Base-by-base conservation (phyloP, 345 rosid species). In the Aquilaria yunnanensis region DNA sequence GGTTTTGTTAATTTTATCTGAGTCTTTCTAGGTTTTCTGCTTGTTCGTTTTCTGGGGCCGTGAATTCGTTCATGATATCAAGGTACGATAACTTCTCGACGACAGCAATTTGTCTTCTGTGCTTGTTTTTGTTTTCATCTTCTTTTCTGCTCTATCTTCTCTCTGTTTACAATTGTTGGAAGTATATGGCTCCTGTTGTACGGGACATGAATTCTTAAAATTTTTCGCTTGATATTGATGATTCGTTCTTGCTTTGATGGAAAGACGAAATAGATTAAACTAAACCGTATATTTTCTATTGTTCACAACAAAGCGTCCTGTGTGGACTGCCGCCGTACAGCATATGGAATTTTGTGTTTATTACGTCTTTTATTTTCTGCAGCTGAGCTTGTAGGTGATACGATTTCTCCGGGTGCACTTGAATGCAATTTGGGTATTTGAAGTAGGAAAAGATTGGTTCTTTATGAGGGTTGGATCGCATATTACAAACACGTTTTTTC, bases 31-130 rank as follows among this genome's bases (percentile, higher is more conserved):
- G 69, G 65, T 61, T 66, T 67, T 56, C 50, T 52, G 10, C 5
- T 23, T 52, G 31, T 55, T 65, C 59, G 47, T n/a, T 47, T 51
- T 16, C 48, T 23, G 51, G 60, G 52, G 75, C 67, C 77, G 67
- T 37, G 62, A 37, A 56, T 68, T 69, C 71, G 62, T 74, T 72
- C 56, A 72, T 77, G 74, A 30, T 72, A 65, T 32, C 47, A 57
- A 72, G 70, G 74, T 80, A 60, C 57, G 56, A 0, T 5, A n/a
- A 16, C 7, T 32, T 49, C 8, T 37, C 8, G 43, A 37, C 8
- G 23, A 37, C 43, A 37, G 43, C 43, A 37, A 37, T 64, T 45
- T 50, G 31, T 53, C 32, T 31, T 4, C 45, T 11, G 1, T 16
- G n/a, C 50, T 70, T 29, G 4, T 14, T 45, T 16, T 45, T 59